These are phyloP conservation scores for Halenospora varia DNA, from an alignment of 495 filamentous ascomycete species.

Conservation along the genomic window DNA sequence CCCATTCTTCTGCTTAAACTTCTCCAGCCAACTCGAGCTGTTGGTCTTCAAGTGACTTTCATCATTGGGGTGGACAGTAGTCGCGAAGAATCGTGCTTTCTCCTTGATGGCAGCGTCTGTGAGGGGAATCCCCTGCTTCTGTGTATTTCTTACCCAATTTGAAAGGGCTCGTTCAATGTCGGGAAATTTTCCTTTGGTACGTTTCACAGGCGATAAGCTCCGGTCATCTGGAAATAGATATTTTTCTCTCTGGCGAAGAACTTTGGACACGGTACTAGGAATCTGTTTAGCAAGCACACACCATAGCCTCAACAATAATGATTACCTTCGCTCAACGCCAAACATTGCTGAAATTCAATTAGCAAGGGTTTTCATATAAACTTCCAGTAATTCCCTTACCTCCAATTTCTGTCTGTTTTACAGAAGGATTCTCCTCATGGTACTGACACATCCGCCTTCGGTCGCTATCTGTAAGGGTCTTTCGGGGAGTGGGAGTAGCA, in stretches of 20 bases:
- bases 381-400: conserved; percentile 45
- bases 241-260: conserved; percentile 93
- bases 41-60: conserved; percentile 76
- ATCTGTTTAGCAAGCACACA: conserved; percentile 16
- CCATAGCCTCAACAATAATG: conserved; percentile 1
- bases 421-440: conserved; percentile 86
- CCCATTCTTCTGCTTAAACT: conserved; percentile 93
- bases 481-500: conserved; percentile 48
- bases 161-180: conserved; percentile 94
- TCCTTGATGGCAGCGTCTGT: conserved; percentile 83
- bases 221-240: conserved; percentile 89
- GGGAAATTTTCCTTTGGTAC: conserved; percentile 84
- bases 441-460: conserved; percentile 93
- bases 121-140: conserved; percentile 69
- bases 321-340: conserved; percentile 97
- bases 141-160: conserved; percentile 81
- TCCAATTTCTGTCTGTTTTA: conserved; percentile 99
- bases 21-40: conserved; percentile 82
- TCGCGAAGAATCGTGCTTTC: conserved; percentile 83
- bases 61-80: conserved; percentile 63
- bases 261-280: conserved; percentile 93
- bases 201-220: conserved; percentile 82
- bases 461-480: conserved; percentile 90
- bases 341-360: conserved; percentile 63
- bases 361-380: conserved; percentile 14